Conservation (phyloP, 1,139 yeast genomes). For the Zygosaccharomyces sapae region DNA sequence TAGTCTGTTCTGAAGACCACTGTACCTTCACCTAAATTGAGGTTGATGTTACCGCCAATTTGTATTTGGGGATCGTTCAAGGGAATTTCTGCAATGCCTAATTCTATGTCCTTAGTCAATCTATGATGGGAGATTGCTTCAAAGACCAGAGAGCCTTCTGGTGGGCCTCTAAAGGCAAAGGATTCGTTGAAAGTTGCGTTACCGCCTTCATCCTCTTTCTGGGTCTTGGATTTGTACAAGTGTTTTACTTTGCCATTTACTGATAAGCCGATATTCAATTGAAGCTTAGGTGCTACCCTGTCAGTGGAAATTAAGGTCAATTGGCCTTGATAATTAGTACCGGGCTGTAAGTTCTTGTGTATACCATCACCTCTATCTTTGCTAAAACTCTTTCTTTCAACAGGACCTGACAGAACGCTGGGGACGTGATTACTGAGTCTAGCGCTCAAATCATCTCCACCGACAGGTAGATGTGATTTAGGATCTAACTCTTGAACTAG, state of each 20-base stretch:
- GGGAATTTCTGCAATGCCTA: slow-evolving; percentile 51
- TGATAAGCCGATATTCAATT: slow-evolving; percentile 50
- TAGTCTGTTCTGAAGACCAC: slow-evolving; percentile 30
- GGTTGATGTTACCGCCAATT: slow-evolving; percentile 31
- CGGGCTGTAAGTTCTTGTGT: slow-evolving; percentile 41
- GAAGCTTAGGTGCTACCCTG: slow-evolving; percentile 40
- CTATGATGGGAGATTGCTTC: slow-evolving; percentile 64
- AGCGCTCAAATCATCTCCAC: slow-evolving; percentile 14
- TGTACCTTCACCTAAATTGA: slow-evolving; percentile 33
- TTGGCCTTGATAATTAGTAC: slow-evolving; percentile 50
- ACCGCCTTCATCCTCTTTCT: slow-evolving; percentile 50
- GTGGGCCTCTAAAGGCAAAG: slow-evolving; percentile 60
- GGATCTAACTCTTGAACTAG: slow-evolving; percentile 21
- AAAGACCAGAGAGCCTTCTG: slow-evolving; percentile 56
- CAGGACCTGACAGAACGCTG: slow-evolving; percentile 6
- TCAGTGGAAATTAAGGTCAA: slow-evolving; percentile 45
- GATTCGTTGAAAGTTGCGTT: slow-evolving; percentile 60
- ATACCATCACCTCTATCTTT: slow-evolving; percentile 33
- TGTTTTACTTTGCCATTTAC: slow-evolving; percentile 53
- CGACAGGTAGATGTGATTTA: slow-evolving; percentile 12
- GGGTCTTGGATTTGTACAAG: slow-evolving; percentile 59
- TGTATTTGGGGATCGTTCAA: slow-evolving; percentile 33
- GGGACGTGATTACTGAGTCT: slow-evolving; percentile 16
- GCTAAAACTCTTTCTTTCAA: slow-evolving; percentile 1
- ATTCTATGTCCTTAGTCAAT: slow-evolving; percentile 63